Evolutionary conservation across 345 rosid species (phyloP).

Genomic region (Cochlearia excelsa): DNA sequence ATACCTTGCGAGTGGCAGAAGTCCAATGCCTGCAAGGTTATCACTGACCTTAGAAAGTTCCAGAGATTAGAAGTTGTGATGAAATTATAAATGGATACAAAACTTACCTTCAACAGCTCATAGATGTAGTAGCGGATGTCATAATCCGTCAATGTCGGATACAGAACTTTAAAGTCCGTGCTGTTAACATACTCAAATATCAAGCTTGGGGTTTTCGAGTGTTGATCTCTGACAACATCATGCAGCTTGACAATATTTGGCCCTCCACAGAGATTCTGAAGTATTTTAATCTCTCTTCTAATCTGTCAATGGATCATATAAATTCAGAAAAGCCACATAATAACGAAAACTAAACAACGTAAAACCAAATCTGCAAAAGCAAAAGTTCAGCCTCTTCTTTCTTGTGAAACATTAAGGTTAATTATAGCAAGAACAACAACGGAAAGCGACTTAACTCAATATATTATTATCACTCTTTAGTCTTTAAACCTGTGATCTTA

Average conservation of each 20-base stretch:
- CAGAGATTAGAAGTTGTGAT: neutral
- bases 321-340: constrained; percentile 10
- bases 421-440: neutral
- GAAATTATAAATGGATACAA: neutral
- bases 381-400: no score
- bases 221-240: no score
- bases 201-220: no score
- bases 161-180: constrained; percentile 68
- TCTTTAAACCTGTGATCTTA: no score
- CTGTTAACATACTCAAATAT: no score
- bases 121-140: constrained; percentile 86
- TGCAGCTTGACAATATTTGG: constrained; percentile 16
- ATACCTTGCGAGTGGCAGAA: constrained; percentile 83
- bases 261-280: constrained; percentile 85
- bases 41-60: neutral
- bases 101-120: constrained; percentile 70
- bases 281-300: constrained; percentile 79
- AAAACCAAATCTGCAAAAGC: no score
- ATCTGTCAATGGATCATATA: constrained; percentile 44
- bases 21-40: constrained; percentile 63
- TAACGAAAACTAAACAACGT: neutral
- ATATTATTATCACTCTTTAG: no score
- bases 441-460: neutral
- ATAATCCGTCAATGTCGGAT: constrained; percentile 82
- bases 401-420: no score